phyloP scores from a whole-genome alignment of 1,139 yeast species.

The Yamadazyma dushanensis region DNA sequence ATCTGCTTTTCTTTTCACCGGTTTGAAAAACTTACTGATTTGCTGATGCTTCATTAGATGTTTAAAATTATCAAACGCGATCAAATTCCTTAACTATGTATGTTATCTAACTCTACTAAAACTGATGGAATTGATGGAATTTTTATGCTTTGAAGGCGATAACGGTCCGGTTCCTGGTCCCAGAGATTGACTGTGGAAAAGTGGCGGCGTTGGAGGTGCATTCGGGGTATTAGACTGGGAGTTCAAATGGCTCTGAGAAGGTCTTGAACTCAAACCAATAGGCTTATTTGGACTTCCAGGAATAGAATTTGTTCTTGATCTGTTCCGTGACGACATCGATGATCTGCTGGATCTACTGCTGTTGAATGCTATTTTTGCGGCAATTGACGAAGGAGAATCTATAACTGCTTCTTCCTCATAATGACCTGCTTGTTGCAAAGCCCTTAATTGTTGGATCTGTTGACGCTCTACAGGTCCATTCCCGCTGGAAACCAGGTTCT shows the following conservation, averaged over 20 bases:
- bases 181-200: too few species aligned
- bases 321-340: constrained; percentile 5
- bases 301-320: constrained; percentile 9
- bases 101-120: constrained; percentile 35
- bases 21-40: constrained; percentile 28
- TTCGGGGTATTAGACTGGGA: background rate
- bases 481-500: too few species aligned
- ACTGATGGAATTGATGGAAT: constrained; percentile 23
- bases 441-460: background rate
- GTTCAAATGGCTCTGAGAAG: background rate
- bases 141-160: constrained; percentile 15
- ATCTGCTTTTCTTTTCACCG: constrained; percentile 9
- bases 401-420: constrained; percentile 8
- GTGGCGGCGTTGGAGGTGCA: constrained; percentile 1
- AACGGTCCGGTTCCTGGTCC: background rate
- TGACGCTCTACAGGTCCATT: too few species aligned
- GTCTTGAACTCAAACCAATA: background rate
- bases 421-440: background rate
- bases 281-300: constrained; percentile 7
- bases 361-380: constrained; percentile 32
- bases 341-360: constrained; percentile 21
- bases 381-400: constrained; percentile 32
- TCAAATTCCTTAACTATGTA: background rate
- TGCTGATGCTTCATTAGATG: constrained; percentile 23
- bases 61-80: background rate